Base-by-base conservation (phyloP, 2,329 filamentous ascomycete species). In the Capronia epimyces region DNA sequence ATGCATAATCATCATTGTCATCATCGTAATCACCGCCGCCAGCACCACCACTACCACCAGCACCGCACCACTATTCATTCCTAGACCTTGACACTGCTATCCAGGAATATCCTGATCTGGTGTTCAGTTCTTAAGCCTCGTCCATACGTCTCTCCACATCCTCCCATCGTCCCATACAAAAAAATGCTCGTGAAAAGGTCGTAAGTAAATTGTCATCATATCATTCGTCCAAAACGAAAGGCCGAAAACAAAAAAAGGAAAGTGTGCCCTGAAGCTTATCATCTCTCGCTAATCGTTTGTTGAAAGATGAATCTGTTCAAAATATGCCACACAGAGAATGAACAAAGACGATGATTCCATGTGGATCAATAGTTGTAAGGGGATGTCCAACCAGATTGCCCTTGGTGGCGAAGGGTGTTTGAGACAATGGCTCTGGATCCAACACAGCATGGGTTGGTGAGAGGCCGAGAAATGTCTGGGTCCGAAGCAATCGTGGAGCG, bases 201-300 rank as follows among this genome's bases (percentile, higher is more conserved):
- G n/a, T 42, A n/a, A 42, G 3, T 15, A n/a, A n/a, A 13, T 37
- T 18, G 34, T 37, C 34, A 25, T 42, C n/a, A 42, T 42, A 25
- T 25, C 39, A 24, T 25, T 41, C 34, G 46, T 47, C 32, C 45
- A 52, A 43, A 40, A 22, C 31, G 21, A 27, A 31, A 49, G 13
- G n/a, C 10, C 44, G 21, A 12, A 46, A 53, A 40, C 12, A 20
- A 24, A 45, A 43, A 45, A 43, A 56, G 37, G 54, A 56, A 53
- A 56, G 43, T 51, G 50, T 56, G 54, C 54, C 50, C 47, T 56
- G 54, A 51, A 56, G 54, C 54, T 37, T 45, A 43, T 49, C 36
- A 46, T 56, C 54, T 56, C 51, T 39, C 24, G 44, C 16, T 32
- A 47, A 43, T 43, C 50, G 49, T 51, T 18, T 21, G 42, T 40